phyloP scores from a whole-genome alignment of 2,329 filamentous ascomycete species.

The Aschersonia sp. region DNA sequence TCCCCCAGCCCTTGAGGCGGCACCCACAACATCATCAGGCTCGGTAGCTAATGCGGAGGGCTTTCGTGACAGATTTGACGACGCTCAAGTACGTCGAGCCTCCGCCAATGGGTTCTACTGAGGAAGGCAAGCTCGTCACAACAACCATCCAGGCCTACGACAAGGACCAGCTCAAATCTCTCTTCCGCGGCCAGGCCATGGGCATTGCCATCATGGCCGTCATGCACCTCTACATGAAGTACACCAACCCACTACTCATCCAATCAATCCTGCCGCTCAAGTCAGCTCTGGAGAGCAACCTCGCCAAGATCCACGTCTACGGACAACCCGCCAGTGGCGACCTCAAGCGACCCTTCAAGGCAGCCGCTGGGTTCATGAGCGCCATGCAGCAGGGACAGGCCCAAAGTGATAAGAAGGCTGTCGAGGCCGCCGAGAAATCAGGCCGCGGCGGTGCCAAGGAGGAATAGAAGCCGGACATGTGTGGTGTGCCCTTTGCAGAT shows the following conservation, averaged over 20 bases:
- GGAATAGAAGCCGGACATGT: constrained; percentile 32
- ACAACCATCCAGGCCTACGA: constrained; percentile 97
- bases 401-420: constrained; percentile 85
- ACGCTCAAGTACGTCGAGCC: constrained; percentile 99
- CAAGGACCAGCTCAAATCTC: constrained; percentile 64
- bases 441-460: constrained; percentile 60
- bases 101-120: constrained; percentile 78
- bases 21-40: neutral
- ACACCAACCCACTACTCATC: constrained; percentile 97
- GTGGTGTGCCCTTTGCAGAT: too few species aligned
- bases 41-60: neutral
- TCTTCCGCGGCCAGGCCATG: constrained; percentile 88
- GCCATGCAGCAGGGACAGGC: constrained; percentile 58
- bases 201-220: constrained; percentile 95
- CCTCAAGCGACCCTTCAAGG: constrained; percentile 93
- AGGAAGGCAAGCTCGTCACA: constrained; percentile 91
- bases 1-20: neutral
- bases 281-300: constrained; percentile 85
- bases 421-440: constrained; percentile 66
- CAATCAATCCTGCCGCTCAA: constrained; percentile 98
- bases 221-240: constrained; percentile 99
- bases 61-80: constrained; percentile 57
- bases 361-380: constrained; percentile 66
- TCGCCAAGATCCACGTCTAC: constrained; percentile 89
- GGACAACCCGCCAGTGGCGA: constrained; percentile 80